phyloP scores from a whole-genome alignment of 371 early-diverging fungal species.

The Dipsacomyces acuminosporus region DNA sequence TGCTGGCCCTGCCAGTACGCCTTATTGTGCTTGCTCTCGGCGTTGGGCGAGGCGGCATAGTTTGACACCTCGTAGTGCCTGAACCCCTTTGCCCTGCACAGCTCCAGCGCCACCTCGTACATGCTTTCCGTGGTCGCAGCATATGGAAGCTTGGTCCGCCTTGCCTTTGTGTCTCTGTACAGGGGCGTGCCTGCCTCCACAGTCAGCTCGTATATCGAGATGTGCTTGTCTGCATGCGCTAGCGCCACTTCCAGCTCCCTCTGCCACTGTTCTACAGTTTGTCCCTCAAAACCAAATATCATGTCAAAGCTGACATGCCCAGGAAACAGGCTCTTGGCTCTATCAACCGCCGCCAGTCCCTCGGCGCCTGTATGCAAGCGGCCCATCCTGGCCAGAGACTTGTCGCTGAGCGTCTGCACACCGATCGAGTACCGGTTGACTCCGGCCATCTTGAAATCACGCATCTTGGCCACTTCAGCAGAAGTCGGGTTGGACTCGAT shows the following conservation, averaged over 20 bases:
- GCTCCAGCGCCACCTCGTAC: conserved; percentile 63
- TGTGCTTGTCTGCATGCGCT: conserved; percentile 56
- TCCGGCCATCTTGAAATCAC: conserved; percentile 53
- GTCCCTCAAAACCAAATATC: conserved; percentile 79
- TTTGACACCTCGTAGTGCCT: conserved; percentile 84
- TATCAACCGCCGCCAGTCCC: conserved; percentile 53
- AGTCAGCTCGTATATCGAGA: conserved; percentile 82
- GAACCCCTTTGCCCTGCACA: conserved; percentile 53
- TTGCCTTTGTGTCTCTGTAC: conserved; percentile 49
- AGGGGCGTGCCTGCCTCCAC: conserved; percentile 79
- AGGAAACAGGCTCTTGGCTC: conserved; percentile 58
- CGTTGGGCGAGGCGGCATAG: conserved; percentile 51
- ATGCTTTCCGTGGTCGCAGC: conserved; percentile 62
- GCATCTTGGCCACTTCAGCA: conserved; percentile 41
- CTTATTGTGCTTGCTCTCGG: conserved; percentile 68
- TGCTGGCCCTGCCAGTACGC: conserved; percentile 81
- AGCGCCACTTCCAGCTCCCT: conserved; percentile 59
- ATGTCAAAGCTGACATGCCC: conserved; percentile 72
- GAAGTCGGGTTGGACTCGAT: conserved; percentile 47
- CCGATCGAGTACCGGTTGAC: conserved; percentile 79
- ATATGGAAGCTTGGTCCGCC: conserved; percentile 49
- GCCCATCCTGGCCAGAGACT: conserved; percentile 55
- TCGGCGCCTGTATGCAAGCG: conserved; percentile 68
- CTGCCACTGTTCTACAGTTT: conserved; percentile 60
- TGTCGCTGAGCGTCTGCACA: conserved; percentile 65